Percentiles rank a stretch among this genome's conserved stretches.
Conservation (phyloP, 164 flowering plant genomes). For the Umbellularia californica region DNA sequence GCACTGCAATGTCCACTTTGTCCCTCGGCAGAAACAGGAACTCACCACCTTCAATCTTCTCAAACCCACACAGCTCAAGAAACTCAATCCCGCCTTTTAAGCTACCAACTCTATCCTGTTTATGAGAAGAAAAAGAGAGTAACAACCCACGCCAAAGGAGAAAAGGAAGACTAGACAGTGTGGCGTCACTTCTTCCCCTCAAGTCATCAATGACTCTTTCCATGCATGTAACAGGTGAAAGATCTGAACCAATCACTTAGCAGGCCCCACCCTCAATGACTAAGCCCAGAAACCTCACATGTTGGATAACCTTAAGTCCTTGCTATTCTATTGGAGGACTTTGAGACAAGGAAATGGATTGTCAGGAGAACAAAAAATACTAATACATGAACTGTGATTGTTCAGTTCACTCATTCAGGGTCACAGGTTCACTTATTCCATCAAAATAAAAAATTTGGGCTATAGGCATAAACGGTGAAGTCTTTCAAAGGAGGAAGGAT, state of each 20-base stretch:
- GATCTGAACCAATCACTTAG: neutral
- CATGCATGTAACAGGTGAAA: neutral
- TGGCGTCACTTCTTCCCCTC: neutral
- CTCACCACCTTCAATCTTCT: conserved; percentile 46
- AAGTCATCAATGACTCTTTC: neutral
- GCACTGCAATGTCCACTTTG: conserved; percentile 49
- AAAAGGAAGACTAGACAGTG: neutral
- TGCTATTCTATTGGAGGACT: neutral
- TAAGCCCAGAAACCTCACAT: too few relatives aligned
- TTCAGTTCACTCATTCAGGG: too few relatives aligned
- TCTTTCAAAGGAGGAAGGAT: too few relatives aligned
- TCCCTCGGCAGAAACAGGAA: conserved; percentile 58
- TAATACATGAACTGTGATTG: too few relatives aligned
- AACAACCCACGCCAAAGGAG: neutral
- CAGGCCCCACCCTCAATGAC: neutral
- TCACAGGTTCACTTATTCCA: too few relatives aligned
- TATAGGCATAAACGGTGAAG: too few relatives aligned
- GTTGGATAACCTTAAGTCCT: neutral
- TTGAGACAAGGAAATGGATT: neutral
- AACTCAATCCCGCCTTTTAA: conserved; percentile 67
- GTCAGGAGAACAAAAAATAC: too few relatives aligned
- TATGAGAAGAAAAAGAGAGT: neutral
- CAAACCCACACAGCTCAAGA: conserved; percentile 87
- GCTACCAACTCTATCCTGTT: conserved; percentile 76
- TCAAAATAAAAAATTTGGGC: too few relatives aligned